Base-by-base conservation (phyloP, 129 eudicot genomes). In the Centrapalus pauciflorus region DNA sequence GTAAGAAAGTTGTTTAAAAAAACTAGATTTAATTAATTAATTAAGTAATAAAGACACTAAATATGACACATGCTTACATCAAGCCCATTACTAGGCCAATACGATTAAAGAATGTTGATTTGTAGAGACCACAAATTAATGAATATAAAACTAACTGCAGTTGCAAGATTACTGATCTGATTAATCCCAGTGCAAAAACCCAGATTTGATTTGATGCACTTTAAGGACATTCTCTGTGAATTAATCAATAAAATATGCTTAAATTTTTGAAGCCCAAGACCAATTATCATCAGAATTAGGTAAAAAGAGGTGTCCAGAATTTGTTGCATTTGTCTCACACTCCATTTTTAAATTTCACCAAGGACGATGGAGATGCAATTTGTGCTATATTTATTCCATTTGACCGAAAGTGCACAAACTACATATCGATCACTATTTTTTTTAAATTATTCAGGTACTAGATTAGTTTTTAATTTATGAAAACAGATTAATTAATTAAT, bases 241-340 rank as follows among this genome's bases (percentile, higher is more conserved):
- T 73, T 28, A 64, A 11, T 48, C n/a, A 48, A 25, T 49, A 72
- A 25, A 52, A 63, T 63, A 54, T 7, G 27, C 5, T 16, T 28
- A n/a, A 48, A 34, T 61, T 52, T 45, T 32, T 51, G 43, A 48
- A 50, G 49, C 64, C 64, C 23, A 48, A 48, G 51, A 60, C 28
- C 19, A 35, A 51, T n/a, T n/a, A n/a, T n/a, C 56, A 63, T 38
- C 26, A 37, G 78, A 64, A 64, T 73, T 73, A 73, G 78, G 78
- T 73, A 41, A 73, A 73, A 73, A 73, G 66, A 55, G 78, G 33
- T 46, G 48, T 32, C 66, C 64, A 73, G 12, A 64, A 41, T 21
- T 64, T 55, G 71, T 55, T 52, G 64, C 3, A 61, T 62, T 46
- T 71, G 70, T 61, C 43, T 50, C 33, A 51, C 55, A 10, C 54